Percentiles rank a stretch among this genome's conserved stretches.
Conservation (phyloP, 768 basidiomycete genomes). For the Auricularia heimuer region DNA sequence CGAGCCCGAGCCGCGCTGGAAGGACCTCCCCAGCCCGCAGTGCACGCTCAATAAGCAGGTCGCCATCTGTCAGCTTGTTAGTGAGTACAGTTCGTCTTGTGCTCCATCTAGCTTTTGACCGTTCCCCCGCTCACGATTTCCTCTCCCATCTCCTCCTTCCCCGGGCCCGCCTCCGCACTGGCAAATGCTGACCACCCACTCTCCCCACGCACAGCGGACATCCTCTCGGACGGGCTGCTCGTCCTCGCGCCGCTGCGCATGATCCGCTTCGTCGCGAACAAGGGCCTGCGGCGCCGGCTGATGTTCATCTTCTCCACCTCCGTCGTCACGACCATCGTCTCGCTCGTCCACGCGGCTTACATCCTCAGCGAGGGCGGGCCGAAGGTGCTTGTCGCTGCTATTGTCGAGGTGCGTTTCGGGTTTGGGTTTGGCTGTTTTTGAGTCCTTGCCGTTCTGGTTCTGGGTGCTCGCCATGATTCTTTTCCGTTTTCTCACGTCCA, state of each 20-base stretch:
- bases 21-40: conserved; percentile 23
- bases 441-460: background rate
- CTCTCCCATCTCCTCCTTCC: too few relatives aligned
- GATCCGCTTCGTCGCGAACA: conserved; percentile 32
- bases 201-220: conserved; percentile 29
- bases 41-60: conserved; percentile 38
- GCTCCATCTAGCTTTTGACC: too few relatives aligned
- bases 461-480: too few relatives aligned
- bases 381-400: conserved; percentile 24
- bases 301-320: conserved; percentile 47
- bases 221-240: conserved; percentile 36
- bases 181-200: too few relatives aligned
- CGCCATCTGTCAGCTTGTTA: conserved; percentile 41
- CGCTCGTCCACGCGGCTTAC: conserved; percentile 34
- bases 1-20: conserved; percentile 31
- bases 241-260: conserved; percentile 36
- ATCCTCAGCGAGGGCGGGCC: conserved; percentile 24
- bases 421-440: background rate
- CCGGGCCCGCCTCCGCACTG: too few relatives aligned
- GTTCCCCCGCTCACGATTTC: too few relatives aligned
- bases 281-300: conserved; percentile 29
- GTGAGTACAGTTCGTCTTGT: conserved; percentile 24
- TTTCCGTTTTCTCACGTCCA: too few relatives aligned
- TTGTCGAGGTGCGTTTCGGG: conserved; percentile 31
- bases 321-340: conserved; percentile 37